These are phyloP conservation scores for Neoboletus magnificus DNA, from an alignment of 768 basidiomycete genomes.

Conservation along the genomic window DNA sequence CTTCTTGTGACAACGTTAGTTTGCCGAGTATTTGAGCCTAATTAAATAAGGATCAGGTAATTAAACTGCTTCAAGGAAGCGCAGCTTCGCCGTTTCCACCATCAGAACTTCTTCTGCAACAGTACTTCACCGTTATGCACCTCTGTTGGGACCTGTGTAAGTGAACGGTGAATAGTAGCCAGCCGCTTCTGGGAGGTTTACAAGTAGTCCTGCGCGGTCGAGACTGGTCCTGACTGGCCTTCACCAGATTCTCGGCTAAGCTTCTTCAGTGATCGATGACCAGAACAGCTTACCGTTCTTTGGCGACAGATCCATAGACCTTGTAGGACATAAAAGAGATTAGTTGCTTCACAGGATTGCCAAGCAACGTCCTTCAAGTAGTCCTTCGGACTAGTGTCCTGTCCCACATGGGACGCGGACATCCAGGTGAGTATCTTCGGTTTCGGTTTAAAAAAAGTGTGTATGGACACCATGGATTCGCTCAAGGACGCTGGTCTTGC, in stretches of 20 bases:
- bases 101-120: constrained; percentile 5
- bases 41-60: constrained; percentile 24
- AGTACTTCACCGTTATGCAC: not conserved
- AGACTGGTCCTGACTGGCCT: not conserved
- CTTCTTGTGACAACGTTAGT: constrained; percentile 7
- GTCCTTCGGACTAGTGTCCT: constrained; percentile 9
- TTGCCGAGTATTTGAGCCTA: constrained; percentile 17
- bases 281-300: constrained; percentile 1
- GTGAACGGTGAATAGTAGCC: constrained; percentile 2
- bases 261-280: not conserved
- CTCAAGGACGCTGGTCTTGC: constrained; percentile 20
- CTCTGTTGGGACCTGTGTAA: constrained; percentile 1
- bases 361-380: not conserved
- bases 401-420: not conserved
- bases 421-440: constrained; percentile 4
- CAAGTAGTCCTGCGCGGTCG: not conserved
- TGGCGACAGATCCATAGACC: not conserved
- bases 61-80: constrained; percentile 14
- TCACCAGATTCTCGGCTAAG: not conserved
- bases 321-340: not conserved
- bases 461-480: not conserved
- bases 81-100: constrained; percentile 12
- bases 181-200: not conserved
- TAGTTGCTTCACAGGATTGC: not conserved
- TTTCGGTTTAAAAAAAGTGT: not conserved